Base-by-base conservation (phyloP, 2,329 filamentous ascomycete species). In the Aspergillus phoenicis region DNA sequence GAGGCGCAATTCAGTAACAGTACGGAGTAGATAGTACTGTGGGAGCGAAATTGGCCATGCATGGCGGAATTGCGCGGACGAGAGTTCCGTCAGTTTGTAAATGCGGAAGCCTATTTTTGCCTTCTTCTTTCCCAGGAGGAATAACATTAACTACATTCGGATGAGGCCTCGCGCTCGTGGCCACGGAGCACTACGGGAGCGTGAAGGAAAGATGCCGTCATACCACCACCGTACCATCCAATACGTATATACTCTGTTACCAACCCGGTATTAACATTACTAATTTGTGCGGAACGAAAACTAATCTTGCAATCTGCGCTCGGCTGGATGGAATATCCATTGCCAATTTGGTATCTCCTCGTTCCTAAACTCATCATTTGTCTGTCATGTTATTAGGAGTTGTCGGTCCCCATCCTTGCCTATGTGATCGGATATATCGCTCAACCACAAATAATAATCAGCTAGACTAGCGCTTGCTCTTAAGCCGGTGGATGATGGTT, bases 151-250 rank as follows among this genome's bases (percentile, higher is more conserved):
- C 41, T 24, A 17, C 41, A 22, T 45, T 22, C 41, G 41, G 47
- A 28, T 30, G 41, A 43, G 41, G 41, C 26, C 26, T 51, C 47
- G 47, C 47, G 28, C 47, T 51, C 57, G 53, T 60, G 57, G 60
- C 41, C 39, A 39, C 57, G 57, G 60, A 59, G 47, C 41, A 56
- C 52, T 54, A 59, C 60, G 60, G 60, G 57, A 38, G 52, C 54
- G 45, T 24, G 20, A 38, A 52, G 7, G 48, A 48, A 26, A 36
- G 13, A 61, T 61, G 55, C 49, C 38, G 59, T 54, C 48, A 60
- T 57, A 43, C 36, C 36, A 43, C 20, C 24, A 17, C 43, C 36
- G 43, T 48, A 36, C 43, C 54, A 15, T 57, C 17, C 53, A 22
- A 22, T 45, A 28, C 39, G 10, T 56, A 56, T 22, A 48, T 20